Conservation (phyloP, 805 yeast genomes). For the Priceomyces castillae region DNA sequence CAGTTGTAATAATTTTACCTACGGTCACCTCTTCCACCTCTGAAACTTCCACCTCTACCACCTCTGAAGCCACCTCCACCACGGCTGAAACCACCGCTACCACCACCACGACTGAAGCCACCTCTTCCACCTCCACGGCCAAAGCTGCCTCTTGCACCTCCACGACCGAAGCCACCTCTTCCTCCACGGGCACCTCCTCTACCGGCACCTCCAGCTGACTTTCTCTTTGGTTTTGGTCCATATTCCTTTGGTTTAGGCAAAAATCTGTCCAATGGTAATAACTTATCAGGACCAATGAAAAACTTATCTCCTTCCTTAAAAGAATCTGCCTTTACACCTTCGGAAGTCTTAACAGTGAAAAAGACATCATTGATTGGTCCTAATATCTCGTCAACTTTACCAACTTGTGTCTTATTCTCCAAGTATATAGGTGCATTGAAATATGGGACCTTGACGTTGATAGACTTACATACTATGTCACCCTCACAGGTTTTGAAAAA, state of each 20-base stretch:
- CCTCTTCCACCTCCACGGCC: slow-evolving; percentile 43
- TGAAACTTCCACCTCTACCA: slow-evolving; percentile 38
- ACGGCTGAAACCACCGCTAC: slow-evolving; percentile 32
- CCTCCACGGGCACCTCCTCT: slow-evolving; percentile 39
- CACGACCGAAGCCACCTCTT: slow-evolving; percentile 31
- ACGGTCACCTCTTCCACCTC: slow-evolving; percentile 37
- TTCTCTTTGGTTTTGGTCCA: slow-evolving; percentile 78
- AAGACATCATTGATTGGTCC: slow-evolving; percentile 98
- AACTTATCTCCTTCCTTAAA: slow-evolving; percentile 96
- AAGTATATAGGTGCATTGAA: slow-evolving; percentile 98
- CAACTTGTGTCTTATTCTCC: slow-evolving; percentile 93
- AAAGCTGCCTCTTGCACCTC: slow-evolving; percentile 26
- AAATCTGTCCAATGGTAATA: slow-evolving; percentile 93
- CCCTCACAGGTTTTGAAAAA: slow-evolving; percentile 94
- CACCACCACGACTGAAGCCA: slow-evolving; percentile 29
- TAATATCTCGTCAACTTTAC: slow-evolving; percentile 96
- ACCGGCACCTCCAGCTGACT: slow-evolving; percentile 59
- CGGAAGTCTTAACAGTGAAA: slow-evolving; percentile 93
- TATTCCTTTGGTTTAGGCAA: slow-evolving; percentile 91
- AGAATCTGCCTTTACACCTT: slow-evolving; percentile 92
- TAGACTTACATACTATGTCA: slow-evolving; percentile 93
- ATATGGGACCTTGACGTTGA: slow-evolving; percentile 91
- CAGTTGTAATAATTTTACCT: slow-evolving; percentile 11
- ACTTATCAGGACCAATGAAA: slow-evolving; percentile 91
- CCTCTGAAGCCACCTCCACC: slow-evolving; percentile 45